Evolutionary conservation across 495 filamentous ascomycete genomes (phyloP).

Genomic region (Polyplosphaeria fusca): DNA sequence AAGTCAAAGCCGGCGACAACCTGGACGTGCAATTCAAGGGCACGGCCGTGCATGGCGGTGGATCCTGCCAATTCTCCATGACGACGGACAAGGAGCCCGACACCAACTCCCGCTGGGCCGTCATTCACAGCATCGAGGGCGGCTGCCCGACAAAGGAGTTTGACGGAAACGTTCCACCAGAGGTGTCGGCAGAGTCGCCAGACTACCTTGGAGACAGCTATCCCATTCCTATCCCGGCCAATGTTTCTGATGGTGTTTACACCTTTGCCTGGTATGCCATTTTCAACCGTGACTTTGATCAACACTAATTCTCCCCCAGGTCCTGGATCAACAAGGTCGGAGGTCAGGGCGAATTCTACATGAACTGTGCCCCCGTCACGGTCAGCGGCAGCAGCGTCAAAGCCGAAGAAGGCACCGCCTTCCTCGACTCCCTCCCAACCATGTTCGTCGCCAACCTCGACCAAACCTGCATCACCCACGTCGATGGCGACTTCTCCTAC

Average conservation of each 20-base stretch:
- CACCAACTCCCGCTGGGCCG: constrained; percentile 62
- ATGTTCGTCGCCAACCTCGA: constrained; percentile 78
- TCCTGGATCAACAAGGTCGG: constrained; percentile 90
- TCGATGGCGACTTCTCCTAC: constrained; percentile 50
- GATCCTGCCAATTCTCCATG: constrained; percentile 80
- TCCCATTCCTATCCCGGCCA: constrained; percentile 56
- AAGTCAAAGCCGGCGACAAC: constrained; percentile 52
- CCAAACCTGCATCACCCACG: constrained; percentile 51
- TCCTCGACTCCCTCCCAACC: constrained; percentile 62
- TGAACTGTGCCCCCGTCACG: constrained; percentile 80
- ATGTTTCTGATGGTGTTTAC: constrained; percentile 58
- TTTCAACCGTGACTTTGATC: neutral
- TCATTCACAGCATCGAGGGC: constrained; percentile 79
- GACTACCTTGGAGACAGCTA: constrained; percentile 41
- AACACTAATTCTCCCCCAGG: constrained; percentile 1
- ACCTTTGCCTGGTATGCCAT: constrained; percentile 64
- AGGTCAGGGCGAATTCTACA: constrained; percentile 84
- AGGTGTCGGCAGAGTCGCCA: constrained; percentile 23
- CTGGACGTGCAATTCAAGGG: constrained; percentile 57
- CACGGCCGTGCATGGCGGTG: constrained; percentile 74
- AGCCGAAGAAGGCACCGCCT: constrained; percentile 37
- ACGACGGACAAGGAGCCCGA: constrained; percentile 66
- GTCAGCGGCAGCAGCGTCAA: constrained; percentile 50
- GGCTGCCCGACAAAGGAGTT: constrained; percentile 62
- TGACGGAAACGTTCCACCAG: constrained; percentile 42